Conservation (phyloP, 164 flowering plant genomes). For the Aristolochia contorta region DNA sequence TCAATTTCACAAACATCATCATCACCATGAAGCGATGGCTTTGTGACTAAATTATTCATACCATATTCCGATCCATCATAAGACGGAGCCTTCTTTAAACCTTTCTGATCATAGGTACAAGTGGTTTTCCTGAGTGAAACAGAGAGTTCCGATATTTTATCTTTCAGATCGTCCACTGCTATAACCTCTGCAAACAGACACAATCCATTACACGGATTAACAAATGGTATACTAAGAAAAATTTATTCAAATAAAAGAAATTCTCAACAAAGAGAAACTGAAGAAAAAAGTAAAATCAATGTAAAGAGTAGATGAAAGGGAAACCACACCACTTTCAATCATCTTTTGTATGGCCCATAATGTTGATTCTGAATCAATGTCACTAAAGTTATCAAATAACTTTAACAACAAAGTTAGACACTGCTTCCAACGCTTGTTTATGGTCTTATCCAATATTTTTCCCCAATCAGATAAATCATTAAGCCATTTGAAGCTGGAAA, state of each 20-base stretch:
- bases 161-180: conserved; percentile 41
- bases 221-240: too few relatives aligned
- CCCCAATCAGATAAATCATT: conserved; percentile 81
- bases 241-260: conserved; percentile 2
- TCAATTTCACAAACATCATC: conserved; percentile 20
- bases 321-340: conserved; percentile 47
- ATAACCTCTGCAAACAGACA: conserved; percentile 30
- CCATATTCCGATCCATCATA: conserved; percentile 17
- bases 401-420: conserved; percentile 37
- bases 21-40: conserved; percentile 18
- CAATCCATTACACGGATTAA: too few relatives aligned
- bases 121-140: conserved; percentile 33
- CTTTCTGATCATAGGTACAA: conserved; percentile 10
- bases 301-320: not conserved
- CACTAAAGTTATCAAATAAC: conserved; percentile 31
- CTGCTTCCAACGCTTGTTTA: conserved; percentile 70
- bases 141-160: conserved; percentile 51
- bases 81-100: conserved; percentile 10
- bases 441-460: conserved; percentile 50
- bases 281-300: not conserved
- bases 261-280: not conserved
- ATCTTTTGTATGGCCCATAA: conserved; percentile 40
- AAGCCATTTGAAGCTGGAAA: conserved; percentile 52
- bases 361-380: conserved; percentile 18
- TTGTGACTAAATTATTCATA: conserved; percentile 13